These are phyloP conservation scores for Wickerhamiella kazuoi DNA, from an alignment of 805 yeast species.

Conservation along the genomic window DNA sequence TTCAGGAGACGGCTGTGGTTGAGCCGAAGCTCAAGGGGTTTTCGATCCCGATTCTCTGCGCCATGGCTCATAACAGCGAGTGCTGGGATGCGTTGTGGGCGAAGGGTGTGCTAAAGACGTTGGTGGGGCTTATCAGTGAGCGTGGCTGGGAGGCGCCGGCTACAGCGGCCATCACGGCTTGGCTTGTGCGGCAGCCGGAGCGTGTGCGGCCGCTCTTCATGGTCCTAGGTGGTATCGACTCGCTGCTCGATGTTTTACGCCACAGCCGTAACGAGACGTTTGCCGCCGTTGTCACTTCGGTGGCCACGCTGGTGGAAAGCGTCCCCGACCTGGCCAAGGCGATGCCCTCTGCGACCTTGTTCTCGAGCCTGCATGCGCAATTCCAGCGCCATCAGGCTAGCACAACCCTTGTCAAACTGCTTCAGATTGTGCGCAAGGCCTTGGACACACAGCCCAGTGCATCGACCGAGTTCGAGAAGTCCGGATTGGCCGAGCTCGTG, in stretches of 20 bases:
- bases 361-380: conserved; percentile 1
- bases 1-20: conserved; percentile 25
- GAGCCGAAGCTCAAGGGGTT: conserved; percentile 34
- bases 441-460: conserved; percentile 1
- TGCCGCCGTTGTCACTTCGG: conserved; percentile 2
- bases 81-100: conserved; percentile 23
- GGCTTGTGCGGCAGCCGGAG: conserved; percentile 19
- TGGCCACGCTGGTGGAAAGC: conserved; percentile 2
- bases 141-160: conserved; percentile 44
- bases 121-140: conserved; percentile 28
- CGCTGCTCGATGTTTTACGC: not conserved
- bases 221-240: not conserved
- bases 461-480: not conserved
- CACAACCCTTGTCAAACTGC: conserved; percentile 4
- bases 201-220: not conserved
- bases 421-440: conserved; percentile 1
- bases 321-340: not conserved
- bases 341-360: conserved; percentile 1
- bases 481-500: conserved; percentile 1
- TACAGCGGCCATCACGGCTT: conserved; percentile 29
- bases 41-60: conserved; percentile 35
- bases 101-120: conserved; percentile 23
- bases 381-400: not conserved
- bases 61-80: conserved; percentile 30
- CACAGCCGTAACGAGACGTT: conserved; percentile 1